Base-by-base conservation (phyloP, 2,329 filamentous ascomycete genomes). In the Claviceps sp. region DNA sequence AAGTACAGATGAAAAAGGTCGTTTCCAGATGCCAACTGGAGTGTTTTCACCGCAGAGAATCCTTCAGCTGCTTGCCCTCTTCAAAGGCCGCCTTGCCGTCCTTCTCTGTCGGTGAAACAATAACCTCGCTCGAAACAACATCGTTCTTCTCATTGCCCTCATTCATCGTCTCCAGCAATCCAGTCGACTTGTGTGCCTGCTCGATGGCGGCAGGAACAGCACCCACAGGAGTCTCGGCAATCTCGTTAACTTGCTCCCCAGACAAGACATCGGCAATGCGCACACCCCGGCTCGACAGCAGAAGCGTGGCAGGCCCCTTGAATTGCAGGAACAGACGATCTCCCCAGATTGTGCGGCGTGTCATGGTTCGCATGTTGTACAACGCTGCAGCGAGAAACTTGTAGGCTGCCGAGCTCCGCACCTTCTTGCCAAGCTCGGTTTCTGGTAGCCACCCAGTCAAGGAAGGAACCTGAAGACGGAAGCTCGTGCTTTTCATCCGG, bases 291-390 rank as follows among this genome's bases (percentile, higher is more conserved):
- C 89, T 94, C 57, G 95, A 94, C 61, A 98, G 73, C 44, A 97
- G 75, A 48, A 98, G 79, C 2, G 87, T 96, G 5, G 80, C 80
- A 2, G 93, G 93, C 0, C 93, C 93, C 52, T 84, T 79, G 65
- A 98, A 96, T 62, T 87, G 86, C 37, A 98, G 73, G 68, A 97
- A 97, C 26, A 97, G 74, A 69, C 91, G 73, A 65, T 98, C 93
- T 22, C 93, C 93, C 88, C 89, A 97, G 52, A 98, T 86, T 1
- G 87, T 87, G 61, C 87, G 80, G 55, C 90, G 78, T 43, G 84
- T 75, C 70, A 84, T 83, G 0, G 89, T 95, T 55, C 89, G 81
- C 19, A 94, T 58, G 40, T 72, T 78, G 67, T 86, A 87, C 7
- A 85, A 67, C 34, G 81, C 62, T n/a, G 76, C 75, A 43, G 82